Percentiles rank a stretch among this genome's conserved stretches.
phyloP scores from a whole-genome alignment of 257 asterid species.

The Leptodermis oblonga region DNA sequence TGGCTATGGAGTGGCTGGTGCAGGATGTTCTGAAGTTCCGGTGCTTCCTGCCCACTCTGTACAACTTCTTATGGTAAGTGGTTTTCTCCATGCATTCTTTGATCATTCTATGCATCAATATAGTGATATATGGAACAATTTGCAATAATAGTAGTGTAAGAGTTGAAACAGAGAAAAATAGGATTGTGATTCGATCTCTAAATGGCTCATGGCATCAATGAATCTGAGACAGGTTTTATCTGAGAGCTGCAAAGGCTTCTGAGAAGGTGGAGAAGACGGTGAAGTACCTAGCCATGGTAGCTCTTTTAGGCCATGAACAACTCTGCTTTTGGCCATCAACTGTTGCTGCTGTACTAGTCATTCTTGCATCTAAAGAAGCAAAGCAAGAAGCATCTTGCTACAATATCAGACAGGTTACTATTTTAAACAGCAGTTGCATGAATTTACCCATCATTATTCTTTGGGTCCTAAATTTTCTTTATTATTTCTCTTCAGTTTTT shows the following conservation, averaged over 20 bases:
- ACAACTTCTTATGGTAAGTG: conserved; percentile 81
- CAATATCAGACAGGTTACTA: conserved; percentile 48
- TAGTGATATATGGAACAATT: neutral
- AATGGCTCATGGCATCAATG: neutral
- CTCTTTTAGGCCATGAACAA: conserved; percentile 79
- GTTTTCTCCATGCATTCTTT: neutral
- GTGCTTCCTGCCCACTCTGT: conserved; percentile 80
- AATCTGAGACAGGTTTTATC: conserved; percentile 65
- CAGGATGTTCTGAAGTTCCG: conserved; percentile 84
- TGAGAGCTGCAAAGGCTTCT: conserved; percentile 66
- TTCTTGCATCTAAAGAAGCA: conserved; percentile 64
- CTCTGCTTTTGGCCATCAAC: conserved; percentile 94
- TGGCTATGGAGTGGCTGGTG: conserved; percentile 99
- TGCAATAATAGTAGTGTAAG: neutral
- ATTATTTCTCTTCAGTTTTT: neutral
- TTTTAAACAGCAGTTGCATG: neutral
- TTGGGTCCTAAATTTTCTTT: neutral
- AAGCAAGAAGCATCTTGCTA: conserved; percentile 52
- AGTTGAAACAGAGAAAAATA: conserved; percentile 3
- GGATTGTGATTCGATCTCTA: neutral
- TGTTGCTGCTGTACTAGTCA: conserved; percentile 89
- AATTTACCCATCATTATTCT: neutral
- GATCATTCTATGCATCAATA: neutral
- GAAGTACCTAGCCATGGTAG: conserved; percentile 66
- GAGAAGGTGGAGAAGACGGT: conserved; percentile 60